Evolutionary conservation across 331 rosid species (phyloP), one percentile per base, ranked within the genome.

Genomic region (Arachis monticola): DNA sequence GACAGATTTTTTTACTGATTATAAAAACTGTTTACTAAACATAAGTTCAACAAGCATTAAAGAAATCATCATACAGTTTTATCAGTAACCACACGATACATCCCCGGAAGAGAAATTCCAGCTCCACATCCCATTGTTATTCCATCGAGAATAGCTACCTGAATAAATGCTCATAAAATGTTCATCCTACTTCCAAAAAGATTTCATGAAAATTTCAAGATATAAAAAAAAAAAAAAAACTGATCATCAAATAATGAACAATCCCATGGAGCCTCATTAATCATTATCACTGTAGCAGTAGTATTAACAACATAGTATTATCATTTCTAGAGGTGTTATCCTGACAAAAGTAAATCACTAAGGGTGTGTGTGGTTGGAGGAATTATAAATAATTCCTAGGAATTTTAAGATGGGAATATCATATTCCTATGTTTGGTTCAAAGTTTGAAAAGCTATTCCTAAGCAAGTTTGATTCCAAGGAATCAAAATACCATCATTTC

Each of bases 101-200:
- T 89, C 80, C 97, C 99, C 69, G 92, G 89, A 74, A 95, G 82
- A 62, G 97, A 78, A 83, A 95, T 95, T 74, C 99, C 98, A 70
- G 93, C 93, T 65, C 99, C 99, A 53, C 87, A 85, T 76, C 99
- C 98, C 98, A 95, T 90, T 45, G 91, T 88, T 83, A 88, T 77
- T 64, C 99, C 99, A 81, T 95, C 85, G 85, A 92, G 70, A 76
- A 95, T 77, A 52, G 99, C 96, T 69, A 95, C 96, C 99, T 90
- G 70, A 76, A 65, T 46, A 78, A 52, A 74, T 42, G 64, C 72
- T 70, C 76, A 77, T 69, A 22, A 75, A 70, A 80, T 70, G 35
- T 77, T 61, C 63, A 75, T 64, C 63, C 11, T 32, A 42, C 78
- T 48, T 52, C 70, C 62, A 3, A 42, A 46, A 67, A 27, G 32